Base-by-base conservation (phyloP, 202 grass and related monocot species). In the Elaeis oleifera region DNA sequence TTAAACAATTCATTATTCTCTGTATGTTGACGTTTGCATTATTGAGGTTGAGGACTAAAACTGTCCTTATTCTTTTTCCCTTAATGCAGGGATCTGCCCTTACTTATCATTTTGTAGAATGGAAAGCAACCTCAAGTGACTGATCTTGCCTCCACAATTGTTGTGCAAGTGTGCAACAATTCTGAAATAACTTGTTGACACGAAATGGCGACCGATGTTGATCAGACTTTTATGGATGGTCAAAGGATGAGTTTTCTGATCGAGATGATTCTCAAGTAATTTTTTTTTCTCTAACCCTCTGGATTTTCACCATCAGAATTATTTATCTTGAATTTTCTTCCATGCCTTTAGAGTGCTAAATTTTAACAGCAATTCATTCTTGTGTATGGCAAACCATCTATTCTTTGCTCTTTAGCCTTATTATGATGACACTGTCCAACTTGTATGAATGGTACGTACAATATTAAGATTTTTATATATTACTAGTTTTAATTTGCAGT, bases 171-270 rank as follows among this genome's bases (percentile, higher is more conserved):
- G 21, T 52, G 49, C 22, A 65, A 27, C 23, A 44, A 44, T 44
- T 44, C 9, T 14, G 9, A 44, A 44, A 44, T 44, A 44, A 44
- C 36, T 44, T 6, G 9, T 44, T 13, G 11, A 11, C 2, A 44
- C 36, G 9, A 56, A 68, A 89, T 89, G 88, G 81, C 77, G 0
- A 84, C 82, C 2, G 82, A 92, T 72, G 79, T 92, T 57, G 82
- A 92, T 72, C 80, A 89, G 76, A 78, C 84, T 44, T 99, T 78
- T 84, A 92, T 67, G 69, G 80, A 24, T 89, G 88, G 82, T 82
- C 82, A 23, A 85, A 88, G 63, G 84, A 77, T 68, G 82, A 94
- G 72, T 54, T 87, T 53, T 77, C 74, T 69, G 88, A 87, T 53
- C 54, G 49, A 58, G 80, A 89, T 76, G 65, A 68, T 64, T 77